Evolutionary conservation across 768 basidiomycete species (phyloP), one percentile per base, ranked within the genome.

Genomic region (Strobilomyces dryophilus): DNA sequence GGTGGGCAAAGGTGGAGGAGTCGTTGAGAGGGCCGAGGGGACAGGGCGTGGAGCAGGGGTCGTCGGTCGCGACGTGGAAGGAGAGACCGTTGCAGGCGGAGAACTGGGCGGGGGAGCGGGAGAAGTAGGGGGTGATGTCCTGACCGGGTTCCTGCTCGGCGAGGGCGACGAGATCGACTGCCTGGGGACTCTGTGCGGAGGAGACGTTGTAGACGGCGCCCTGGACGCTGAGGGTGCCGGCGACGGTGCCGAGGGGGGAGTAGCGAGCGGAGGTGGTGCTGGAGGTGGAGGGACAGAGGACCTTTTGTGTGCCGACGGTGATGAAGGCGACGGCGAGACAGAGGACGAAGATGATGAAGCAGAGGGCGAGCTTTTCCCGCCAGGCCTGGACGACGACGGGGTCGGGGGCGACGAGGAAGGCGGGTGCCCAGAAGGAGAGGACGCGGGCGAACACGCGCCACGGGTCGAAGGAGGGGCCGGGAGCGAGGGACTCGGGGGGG

Each of bases 341-440:
- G 18, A 97, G 71, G 41, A 93, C 36, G 52, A 81, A 59, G 47
- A 93, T 90, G 64, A 98, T 85, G 69, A 89, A 84, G 71, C 95
- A 98, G 4, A 99, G 76, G 7, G 93, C 83, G 53, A 95, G 85
- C 77, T 98, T 99, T 72, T 99, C 97, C 65, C 95, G 83, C 97
- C 97, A 99, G 1, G 97, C 97, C 69, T 97, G 92, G 56, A 84
- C 76, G 49, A 81, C 78, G 35, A 81, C 76, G 61, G 80, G 79
- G 70, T 95, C 92, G 66, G 84, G 81, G 21, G 79, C 71, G 52
- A 98, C 80, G 21, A 92, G 70, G 63, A 87, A 79, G 43, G 81
- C 77, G 24, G 95, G 94, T 2, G 91, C 95, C 93, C 93, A 98
- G 67, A 88, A 94, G 7, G 95, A 93, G 68, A 89, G 77, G 41